Conservation (phyloP, 1,284 basidiomycete species). For the Pyrrhoderma noxium region DNA sequence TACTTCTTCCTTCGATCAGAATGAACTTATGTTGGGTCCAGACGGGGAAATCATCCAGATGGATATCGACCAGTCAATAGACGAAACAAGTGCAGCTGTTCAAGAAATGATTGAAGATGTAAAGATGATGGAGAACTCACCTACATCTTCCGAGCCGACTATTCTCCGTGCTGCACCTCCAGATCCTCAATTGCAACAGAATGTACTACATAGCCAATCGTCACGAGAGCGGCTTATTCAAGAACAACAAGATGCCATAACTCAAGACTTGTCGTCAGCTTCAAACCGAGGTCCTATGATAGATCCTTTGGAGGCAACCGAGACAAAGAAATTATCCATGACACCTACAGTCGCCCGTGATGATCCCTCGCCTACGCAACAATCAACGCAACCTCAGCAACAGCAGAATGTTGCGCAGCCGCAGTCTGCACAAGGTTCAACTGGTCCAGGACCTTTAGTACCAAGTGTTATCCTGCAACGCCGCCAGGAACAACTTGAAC, state of each 20-base stretch:
- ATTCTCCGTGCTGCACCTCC: slow-evolving; percentile 18
- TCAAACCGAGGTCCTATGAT: slow-evolving; percentile 21
- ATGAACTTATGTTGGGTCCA: background rate
- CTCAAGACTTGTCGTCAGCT: slow-evolving; percentile 20
- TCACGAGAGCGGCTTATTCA: slow-evolving; percentile 33
- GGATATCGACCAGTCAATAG: slow-evolving; percentile 60
- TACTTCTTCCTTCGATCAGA: background rate
- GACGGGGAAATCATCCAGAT: slow-evolving; percentile 29
- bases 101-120: slow-evolving; percentile 41
- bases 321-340: slow-evolving; percentile 67
- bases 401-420: slow-evolving; percentile 8
- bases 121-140: slow-evolving; percentile 20
- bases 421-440: slow-evolving; percentile 16
- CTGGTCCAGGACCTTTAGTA: slow-evolving; percentile 31
- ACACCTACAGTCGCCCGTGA: slow-evolving; percentile 71
- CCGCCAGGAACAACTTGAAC: slow-evolving; percentile 52
- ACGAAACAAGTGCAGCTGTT: slow-evolving; percentile 36
- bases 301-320: slow-evolving; percentile 52
- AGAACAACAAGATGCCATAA: slow-evolving; percentile 15
- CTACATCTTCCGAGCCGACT: slow-evolving; percentile 19
- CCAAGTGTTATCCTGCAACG: slow-evolving; percentile 43
- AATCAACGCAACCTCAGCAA: slow-evolving; percentile 19
- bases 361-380: slow-evolving; percentile 60
- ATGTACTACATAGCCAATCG: slow-evolving; percentile 28
- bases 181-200: slow-evolving; percentile 17